Conservation (phyloP, 495 filamentous ascomycete species). For the Pseudoneurospora amorphoporcata region DNA sequence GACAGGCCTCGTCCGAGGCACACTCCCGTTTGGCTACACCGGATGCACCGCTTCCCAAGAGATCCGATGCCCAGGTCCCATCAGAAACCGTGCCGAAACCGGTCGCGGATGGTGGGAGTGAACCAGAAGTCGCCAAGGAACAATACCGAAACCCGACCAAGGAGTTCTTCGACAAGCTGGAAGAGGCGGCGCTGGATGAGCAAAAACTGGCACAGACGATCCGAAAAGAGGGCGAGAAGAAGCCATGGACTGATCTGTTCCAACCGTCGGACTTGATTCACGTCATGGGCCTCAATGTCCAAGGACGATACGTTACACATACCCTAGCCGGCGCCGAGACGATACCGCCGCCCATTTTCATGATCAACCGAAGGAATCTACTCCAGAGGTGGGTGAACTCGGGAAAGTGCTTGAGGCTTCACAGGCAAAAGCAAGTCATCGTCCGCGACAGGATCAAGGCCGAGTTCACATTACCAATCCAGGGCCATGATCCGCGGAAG, state of each 20-base stretch:
- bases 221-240: not conserved
- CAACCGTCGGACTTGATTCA: slow-evolving; percentile 32
- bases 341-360: slow-evolving; percentile 20
- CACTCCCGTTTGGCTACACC: not conserved
- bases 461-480: slow-evolving; percentile 6
- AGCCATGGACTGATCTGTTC: not conserved
- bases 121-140: not conserved
- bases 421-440: slow-evolving; percentile 3
- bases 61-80: not conserved
- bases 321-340: slow-evolving; percentile 27
- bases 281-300: slow-evolving; percentile 39
- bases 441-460: slow-evolving; percentile 9
- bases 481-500: not conserved
- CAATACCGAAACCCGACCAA: not conserved
- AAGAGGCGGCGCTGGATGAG: not conserved
- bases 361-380: slow-evolving; percentile 14
- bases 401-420: slow-evolving; percentile 14
- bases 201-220: not conserved
- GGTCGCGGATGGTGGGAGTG: not conserved
- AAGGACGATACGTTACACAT: slow-evolving; percentile 43
- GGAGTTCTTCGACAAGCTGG: not conserved
- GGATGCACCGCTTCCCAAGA: not conserved
- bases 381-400: slow-evolving; percentile 15
- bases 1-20: not conserved
- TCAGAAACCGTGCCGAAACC: not conserved